Percentiles rank a stretch among this genome's conserved stretches.
Conservation (phyloP, 345 rosid species). For the Populus davidiana region DNA sequence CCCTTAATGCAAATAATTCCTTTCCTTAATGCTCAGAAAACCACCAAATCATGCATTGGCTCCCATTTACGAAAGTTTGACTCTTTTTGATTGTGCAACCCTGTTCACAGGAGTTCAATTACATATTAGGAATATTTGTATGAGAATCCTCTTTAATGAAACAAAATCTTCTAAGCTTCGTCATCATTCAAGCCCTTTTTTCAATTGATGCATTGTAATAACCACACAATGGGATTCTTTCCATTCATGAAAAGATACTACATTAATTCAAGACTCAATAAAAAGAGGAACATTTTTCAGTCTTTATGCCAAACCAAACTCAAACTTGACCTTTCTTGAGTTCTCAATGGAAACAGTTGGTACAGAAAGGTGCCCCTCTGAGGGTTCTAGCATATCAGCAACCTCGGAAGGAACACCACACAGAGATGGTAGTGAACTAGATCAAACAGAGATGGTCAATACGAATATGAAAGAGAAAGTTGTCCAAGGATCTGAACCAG, state of each 20-base stretch:
- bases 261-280: slow-evolving; percentile 14
- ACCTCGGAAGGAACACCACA: slow-evolving; percentile 17
- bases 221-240: slow-evolving; percentile 20
- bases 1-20: not conserved
- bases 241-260: slow-evolving; percentile 29
- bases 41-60: not conserved
- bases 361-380: slow-evolving; percentile 24
- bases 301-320: not conserved
- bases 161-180: slow-evolving; percentile 5
- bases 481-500: not conserved
- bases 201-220: slow-evolving; percentile 8
- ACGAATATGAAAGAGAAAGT: slow-evolving; percentile 17
- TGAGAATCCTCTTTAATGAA: not conserved
- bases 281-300: slow-evolving; percentile 1
- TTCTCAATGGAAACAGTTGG: slow-evolving; percentile 23
- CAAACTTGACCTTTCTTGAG: not conserved
- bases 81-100: not conserved
- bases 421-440: not conserved
- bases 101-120: slow-evolving; percentile 5
- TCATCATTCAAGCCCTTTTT: slow-evolving; percentile 10
- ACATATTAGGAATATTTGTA: slow-evolving; percentile 1
- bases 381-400: slow-evolving; percentile 37
- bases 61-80: slow-evolving; percentile 1
- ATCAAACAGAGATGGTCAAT: not conserved
- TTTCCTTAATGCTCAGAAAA: not conserved